These are phyloP conservation scores for Lyophyllum semitale DNA, from an alignment of 768 basidiomycete species.

Conservation along the genomic window DNA sequence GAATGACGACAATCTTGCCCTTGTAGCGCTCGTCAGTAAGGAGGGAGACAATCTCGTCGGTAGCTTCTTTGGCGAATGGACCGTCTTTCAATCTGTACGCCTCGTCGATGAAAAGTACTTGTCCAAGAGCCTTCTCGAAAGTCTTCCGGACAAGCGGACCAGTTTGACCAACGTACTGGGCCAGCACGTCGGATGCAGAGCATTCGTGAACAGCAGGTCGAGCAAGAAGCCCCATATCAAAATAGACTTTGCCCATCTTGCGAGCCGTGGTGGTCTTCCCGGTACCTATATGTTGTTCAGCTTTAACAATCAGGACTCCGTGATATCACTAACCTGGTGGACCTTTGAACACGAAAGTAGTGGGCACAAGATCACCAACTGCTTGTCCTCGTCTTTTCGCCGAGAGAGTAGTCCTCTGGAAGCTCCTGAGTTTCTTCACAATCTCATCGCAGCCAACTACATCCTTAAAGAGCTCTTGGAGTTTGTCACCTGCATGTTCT, in stretches of 20 bases:
- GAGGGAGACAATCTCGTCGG: slow-evolving; percentile 68
- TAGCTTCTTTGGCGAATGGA: slow-evolving; percentile 68
- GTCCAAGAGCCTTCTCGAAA: slow-evolving; percentile 66
- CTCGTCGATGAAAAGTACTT: slow-evolving; percentile 72
- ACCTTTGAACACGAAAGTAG: slow-evolving; percentile 73
- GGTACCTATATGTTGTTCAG: slow-evolving; percentile 41
- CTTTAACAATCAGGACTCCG: slow-evolving; percentile 21
- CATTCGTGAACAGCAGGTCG: slow-evolving; percentile 60
- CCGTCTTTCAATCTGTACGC: slow-evolving; percentile 67
- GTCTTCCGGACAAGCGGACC: slow-evolving; percentile 64
- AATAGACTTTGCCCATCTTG: slow-evolving; percentile 64
- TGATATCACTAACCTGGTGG: slow-evolving; percentile 60
- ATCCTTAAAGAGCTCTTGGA: slow-evolving; percentile 60
- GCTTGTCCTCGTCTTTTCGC: slow-evolving; percentile 45
- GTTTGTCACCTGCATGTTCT: slow-evolving; percentile 47
- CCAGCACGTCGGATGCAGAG: slow-evolving; percentile 70
- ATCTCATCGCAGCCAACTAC: slow-evolving; percentile 62
- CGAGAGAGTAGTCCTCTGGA: slow-evolving; percentile 49
- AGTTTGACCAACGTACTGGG: slow-evolving; percentile 70
- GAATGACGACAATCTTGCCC: slow-evolving; percentile 62
- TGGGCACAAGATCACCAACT: slow-evolving; percentile 55
- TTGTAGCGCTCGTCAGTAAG: slow-evolving; percentile 61
- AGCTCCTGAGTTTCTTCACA: slow-evolving; percentile 47
- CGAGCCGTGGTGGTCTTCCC: slow-evolving; percentile 66
- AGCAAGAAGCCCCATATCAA: slow-evolving; percentile 59